Percentiles rank a stretch among this genome's conserved stretches.
Evolutionary conservation across 129 eudicot genomes (phyloP).

Genomic region (Heracleum sosnowskyi): DNA sequence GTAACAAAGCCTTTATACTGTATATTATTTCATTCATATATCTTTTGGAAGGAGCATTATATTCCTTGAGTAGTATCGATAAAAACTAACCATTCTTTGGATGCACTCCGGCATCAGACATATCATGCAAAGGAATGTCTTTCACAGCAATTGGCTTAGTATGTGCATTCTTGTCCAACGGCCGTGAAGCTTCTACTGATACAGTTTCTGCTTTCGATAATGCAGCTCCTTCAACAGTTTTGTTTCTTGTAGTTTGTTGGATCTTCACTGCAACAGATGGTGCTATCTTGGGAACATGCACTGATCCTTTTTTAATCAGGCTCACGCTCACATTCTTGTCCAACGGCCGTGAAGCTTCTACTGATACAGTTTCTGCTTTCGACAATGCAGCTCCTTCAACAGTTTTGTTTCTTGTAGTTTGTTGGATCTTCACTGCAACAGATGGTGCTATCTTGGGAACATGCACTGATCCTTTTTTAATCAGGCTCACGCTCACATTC

Average conservation of each 20-base stretch:
- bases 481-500: conserved; percentile 20
- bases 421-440: conserved; percentile 18
- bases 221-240: conserved; percentile 13
- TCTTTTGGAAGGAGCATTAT: not conserved
- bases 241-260: conserved; percentile 17
- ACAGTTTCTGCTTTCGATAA: conserved; percentile 11
- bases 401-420: conserved; percentile 8
- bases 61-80: not conserved
- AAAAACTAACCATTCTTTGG: conserved; percentile 34
- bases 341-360: conserved; percentile 7
- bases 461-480: conserved; percentile 21
- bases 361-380: conserved; percentile 13
- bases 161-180: conserved; percentile 14
- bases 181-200: conserved; percentile 1
- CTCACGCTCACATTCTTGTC: conserved; percentile 19
- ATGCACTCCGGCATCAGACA: conserved; percentile 1
- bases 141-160: conserved; percentile 7
- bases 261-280: conserved; percentile 18
- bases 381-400: conserved; percentile 10
- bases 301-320: conserved; percentile 22
- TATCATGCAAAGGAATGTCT: conserved; percentile 12
- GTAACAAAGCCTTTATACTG: not conserved
- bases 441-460: conserved; percentile 23
- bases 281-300: conserved; percentile 18
- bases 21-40: not conserved